Evolutionary conservation across 108 stramenopile species (phyloP).

Genomic region (Nitzschia putrida): DNA sequence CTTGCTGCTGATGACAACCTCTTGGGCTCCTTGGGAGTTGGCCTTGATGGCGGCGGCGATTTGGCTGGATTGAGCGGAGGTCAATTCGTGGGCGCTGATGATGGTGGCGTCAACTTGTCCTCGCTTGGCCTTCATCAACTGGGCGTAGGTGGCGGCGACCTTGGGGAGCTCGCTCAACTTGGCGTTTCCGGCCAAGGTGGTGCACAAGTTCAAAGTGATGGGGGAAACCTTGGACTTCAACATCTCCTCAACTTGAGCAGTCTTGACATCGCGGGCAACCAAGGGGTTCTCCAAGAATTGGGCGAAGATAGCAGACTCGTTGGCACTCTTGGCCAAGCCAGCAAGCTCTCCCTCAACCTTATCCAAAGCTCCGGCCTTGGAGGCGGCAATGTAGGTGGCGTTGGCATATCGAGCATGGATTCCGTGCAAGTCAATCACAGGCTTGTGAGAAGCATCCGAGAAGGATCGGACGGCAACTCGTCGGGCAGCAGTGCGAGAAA

Average conservation of each 20-base stretch:
- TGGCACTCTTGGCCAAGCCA: conserved; percentile 69
- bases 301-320: conserved; percentile 56
- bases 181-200: conserved; percentile 93
- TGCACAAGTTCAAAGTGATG: conserved; percentile 88
- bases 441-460: conserved; percentile 62
- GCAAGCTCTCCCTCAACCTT: conserved; percentile 86
- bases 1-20: conserved; percentile 75
- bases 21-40: conserved; percentile 73
- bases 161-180: conserved; percentile 75
- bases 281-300: conserved; percentile 88
- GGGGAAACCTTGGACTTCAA: conserved; percentile 57
- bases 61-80: conserved; percentile 61
- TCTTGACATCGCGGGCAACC: conserved; percentile 80
- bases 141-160: conserved; percentile 70
- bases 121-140: conserved; percentile 93
- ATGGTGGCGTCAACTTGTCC: conserved; percentile 94
- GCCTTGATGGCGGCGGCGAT: conserved; percentile 83
- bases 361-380: conserved; percentile 77
- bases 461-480: conserved; percentile 42
- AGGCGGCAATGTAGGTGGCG: conserved; percentile 92
- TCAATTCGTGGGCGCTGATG: conserved; percentile 80
- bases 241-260: conserved; percentile 57
- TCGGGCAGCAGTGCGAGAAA: conserved; percentile 21
- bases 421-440: conserved; percentile 88
- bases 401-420: conserved; percentile 94